Percentiles rank a stretch among this genome's conserved stretches.
These are phyloP conservation scores for Escovopsis sp. DNA, from an alignment of 2,329 filamentous ascomycete genomes.

Conservation along the genomic window DNA sequence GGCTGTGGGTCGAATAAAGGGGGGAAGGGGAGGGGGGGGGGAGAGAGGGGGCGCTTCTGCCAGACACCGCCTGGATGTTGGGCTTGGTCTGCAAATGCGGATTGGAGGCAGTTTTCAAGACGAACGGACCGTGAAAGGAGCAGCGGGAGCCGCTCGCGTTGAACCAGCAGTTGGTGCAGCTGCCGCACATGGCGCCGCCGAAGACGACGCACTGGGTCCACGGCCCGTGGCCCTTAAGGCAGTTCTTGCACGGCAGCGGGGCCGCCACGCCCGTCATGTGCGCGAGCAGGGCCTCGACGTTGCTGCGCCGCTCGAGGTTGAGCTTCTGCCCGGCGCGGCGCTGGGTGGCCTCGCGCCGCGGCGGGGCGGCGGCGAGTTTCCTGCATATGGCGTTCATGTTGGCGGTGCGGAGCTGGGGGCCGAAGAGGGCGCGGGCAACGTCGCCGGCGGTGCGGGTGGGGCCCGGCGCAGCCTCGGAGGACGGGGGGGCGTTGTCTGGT, in stretches of 20 bases:
- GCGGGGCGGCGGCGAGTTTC: conserved; percentile 32
- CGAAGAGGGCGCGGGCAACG: conserved; percentile 31
- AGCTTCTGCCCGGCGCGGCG: conserved; percentile 37
- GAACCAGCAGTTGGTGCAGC: conserved; percentile 49
- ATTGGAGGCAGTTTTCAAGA: no score
- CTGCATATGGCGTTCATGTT: conserved; percentile 41
- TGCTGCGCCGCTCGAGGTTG: conserved; percentile 41
- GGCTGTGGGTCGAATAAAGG: no score
- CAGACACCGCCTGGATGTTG: no score
- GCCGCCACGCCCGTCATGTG: conserved; percentile 38
- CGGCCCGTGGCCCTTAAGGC: conserved; percentile 42
- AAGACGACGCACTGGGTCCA: conserved; percentile 45
- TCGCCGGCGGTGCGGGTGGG: conserved; percentile 26
- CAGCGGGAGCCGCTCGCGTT: conserved; percentile 44
- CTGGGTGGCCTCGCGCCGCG: conserved; percentile 34
- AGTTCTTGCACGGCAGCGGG: conserved; percentile 40
- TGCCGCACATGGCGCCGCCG: conserved; percentile 44
- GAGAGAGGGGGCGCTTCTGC: no score
- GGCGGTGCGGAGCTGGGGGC: conserved; percentile 30
- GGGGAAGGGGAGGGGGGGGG: no score
- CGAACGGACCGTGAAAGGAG: conserved; percentile 40
- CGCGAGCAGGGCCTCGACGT: conserved; percentile 43
- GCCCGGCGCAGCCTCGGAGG: conserved; percentile 1
- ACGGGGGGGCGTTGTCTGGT: no score
- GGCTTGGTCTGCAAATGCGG: no score